Conservation (phyloP, 164 flowering plant species). For the Nelumbo lutea region DNA sequence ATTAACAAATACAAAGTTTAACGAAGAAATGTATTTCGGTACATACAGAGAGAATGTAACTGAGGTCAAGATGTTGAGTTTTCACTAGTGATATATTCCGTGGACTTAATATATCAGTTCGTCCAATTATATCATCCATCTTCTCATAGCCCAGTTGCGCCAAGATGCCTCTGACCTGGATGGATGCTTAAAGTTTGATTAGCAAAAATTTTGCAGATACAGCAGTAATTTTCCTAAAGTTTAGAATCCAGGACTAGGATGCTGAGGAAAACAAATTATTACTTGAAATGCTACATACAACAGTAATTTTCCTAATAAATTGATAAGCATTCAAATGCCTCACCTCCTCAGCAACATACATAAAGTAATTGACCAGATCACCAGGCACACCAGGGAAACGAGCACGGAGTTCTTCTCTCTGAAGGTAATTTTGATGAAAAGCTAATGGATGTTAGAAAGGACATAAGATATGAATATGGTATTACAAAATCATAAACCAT, state of each 20-base stretch:
- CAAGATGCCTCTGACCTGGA: constrained; percentile 85
- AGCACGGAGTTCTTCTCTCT: constrained; percentile 97
- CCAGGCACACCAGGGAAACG: constrained; percentile 99
- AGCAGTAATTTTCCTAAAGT: not conserved
- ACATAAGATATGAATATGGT: not conserved
- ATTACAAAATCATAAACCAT: not conserved
- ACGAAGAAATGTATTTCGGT: not conserved
- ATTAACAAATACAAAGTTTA: constrained; percentile 1
- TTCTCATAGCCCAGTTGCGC: constrained; percentile 89
- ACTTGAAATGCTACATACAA: not conserved
- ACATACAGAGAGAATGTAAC: constrained; percentile 79
- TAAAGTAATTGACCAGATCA: constrained; percentile 93
- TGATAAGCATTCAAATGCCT: constrained; percentile 13
- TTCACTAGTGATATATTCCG: constrained; percentile 79
- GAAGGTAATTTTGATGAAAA: constrained; percentile 2
- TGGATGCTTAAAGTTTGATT: constrained; percentile 1
- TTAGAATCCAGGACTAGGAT: not conserved
- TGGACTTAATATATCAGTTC: constrained; percentile 69
- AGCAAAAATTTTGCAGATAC: not conserved
- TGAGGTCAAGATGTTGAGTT: constrained; percentile 93
- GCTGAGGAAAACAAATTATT: not conserved
- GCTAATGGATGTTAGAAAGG: constrained; percentile 1
- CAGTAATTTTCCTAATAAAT: not conserved
- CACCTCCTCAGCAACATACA: constrained; percentile 99
- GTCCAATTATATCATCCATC: constrained; percentile 88